These are phyloP conservation scores for Cyphellophora attinorum DNA, from an alignment of 2,329 filamentous ascomycete species.

Conservation along the genomic window DNA sequence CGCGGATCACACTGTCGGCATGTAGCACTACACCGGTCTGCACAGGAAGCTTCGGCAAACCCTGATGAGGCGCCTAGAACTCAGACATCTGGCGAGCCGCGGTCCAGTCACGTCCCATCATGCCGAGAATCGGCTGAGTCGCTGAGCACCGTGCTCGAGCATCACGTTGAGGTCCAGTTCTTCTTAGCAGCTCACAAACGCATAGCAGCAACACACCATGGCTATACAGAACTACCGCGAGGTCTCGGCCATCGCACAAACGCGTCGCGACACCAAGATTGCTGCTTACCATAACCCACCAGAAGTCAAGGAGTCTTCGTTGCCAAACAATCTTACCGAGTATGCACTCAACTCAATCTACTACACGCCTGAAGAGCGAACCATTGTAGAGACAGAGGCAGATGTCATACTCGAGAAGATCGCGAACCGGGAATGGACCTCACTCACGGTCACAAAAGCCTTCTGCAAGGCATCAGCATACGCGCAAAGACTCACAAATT, in stretches of 20 bases:
- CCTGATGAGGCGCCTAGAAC: too few relatives aligned
- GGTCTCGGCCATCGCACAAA: conserved; percentile 26
- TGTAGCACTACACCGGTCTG: too few relatives aligned
- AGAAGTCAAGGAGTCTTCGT: conserved; percentile 11
- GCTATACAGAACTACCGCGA: conserved; percentile 22
- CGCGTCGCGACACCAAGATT: conserved; percentile 19
- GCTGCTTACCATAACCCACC: conserved; percentile 16
- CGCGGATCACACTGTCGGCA: too few relatives aligned
- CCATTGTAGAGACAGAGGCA: conserved; percentile 35
- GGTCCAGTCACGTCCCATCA: too few relatives aligned
- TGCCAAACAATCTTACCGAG: conserved; percentile 17
- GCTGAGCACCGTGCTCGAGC: conserved; percentile 1
- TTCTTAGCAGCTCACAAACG: conserved; percentile 1
- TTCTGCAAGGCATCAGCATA: conserved; percentile 41
- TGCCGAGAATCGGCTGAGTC: too few relatives aligned
- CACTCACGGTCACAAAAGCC: conserved; percentile 43
- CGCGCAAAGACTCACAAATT: conserved; percentile 39
- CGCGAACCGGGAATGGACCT: conserved; percentile 33
- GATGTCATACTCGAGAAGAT: conserved; percentile 26
- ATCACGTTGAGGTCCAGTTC: neutral
- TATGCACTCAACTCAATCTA: conserved; percentile 41
- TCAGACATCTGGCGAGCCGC: too few relatives aligned
- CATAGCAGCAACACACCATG: conserved; percentile 1
- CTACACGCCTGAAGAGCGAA: conserved; percentile 45
- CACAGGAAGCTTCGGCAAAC: too few relatives aligned